Evolutionary conservation across 2,329 filamentous ascomycete genomes (phyloP), one percentile per base, ranked within the genome.

Genomic region (Fusarium buxicola): DNA sequence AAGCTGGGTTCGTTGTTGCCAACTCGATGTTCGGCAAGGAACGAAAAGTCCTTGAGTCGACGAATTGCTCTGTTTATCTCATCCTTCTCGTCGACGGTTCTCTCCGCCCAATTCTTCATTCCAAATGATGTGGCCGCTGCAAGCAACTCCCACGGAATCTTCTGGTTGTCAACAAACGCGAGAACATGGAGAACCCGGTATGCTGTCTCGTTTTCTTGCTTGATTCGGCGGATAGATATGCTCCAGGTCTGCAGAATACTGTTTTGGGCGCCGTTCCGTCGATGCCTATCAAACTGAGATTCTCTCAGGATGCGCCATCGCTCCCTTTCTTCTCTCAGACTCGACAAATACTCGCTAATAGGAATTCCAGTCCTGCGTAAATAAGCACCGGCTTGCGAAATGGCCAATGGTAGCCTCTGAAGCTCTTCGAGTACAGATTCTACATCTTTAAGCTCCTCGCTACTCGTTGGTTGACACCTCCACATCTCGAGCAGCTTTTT

Each of bases 11-110:
- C 34, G 5, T 52, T 31, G 2, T 55, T 36, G 12, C 47, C 49
- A 13, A 36, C 16, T 13, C 9, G 40, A 7, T 51, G 60, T 18
- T 56, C 36, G 25, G 50, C 57, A 1, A 78, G 45, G 44, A 78
- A 77, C 0, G 74, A 77, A 32, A 76, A 75, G 21, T 77, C 69
- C 28, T 63, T 57, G 1, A 78, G 72, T 9, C 69, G 72, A 7
- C 56, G 52, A 10, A 73, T 47, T 1, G 72, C 70, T 35, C 38
- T 40, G n/a, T 50, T 45, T 4, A 69, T 47, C 24, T 45, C 28
- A 6, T 18, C 9, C n/a, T 13, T 5, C 4, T 65, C 28, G 16
- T 16, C 2, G 9, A 12, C 9, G 6, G 8, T 54, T 1, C 8
- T 10, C 9, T n/a, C 8, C 10, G 41, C 34, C 13, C 35, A 12